Conservation (phyloP, 2,329 filamentous ascomycete genomes). For the Botrytis porri region DNA sequence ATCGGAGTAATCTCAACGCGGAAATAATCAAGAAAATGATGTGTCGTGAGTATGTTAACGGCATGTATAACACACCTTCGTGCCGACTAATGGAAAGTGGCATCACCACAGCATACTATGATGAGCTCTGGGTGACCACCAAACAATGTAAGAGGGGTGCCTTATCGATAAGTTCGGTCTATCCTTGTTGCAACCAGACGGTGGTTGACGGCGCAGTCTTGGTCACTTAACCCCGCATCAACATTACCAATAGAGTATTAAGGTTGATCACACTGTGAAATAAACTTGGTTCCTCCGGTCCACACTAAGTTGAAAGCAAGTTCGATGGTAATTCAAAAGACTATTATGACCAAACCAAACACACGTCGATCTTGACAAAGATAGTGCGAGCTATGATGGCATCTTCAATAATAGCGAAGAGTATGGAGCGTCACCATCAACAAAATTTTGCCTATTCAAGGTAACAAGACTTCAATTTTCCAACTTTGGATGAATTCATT, state of each 20-base stretch:
- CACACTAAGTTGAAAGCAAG: background rate
- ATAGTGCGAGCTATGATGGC: background rate
- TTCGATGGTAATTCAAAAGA: background rate
- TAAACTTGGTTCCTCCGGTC: background rate
- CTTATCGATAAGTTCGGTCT: background rate
- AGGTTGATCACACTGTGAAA: background rate
- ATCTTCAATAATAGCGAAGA: too few species aligned
- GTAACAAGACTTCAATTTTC: background rate
- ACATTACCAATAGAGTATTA: background rate
- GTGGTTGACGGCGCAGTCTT: background rate
- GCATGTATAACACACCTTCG: background rate
- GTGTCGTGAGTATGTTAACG: background rate
- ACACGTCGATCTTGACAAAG: background rate
- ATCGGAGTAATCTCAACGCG: background rate
- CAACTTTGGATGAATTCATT: background rate
- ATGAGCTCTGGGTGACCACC: background rate
- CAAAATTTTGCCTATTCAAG: background rate
- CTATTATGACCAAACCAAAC: background rate
- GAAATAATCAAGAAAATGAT: background rate
- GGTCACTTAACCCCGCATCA: background rate
- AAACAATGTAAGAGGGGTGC: background rate
- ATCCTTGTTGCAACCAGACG: background rate
- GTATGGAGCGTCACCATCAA: background rate
- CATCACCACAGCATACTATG: background rate
- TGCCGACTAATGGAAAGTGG: background rate